A percentile compares a stretch with the other conserved stretches of the same genome.
Evolutionary conservation across 371 early-diverging fungal species (phyloP).

Genomic region (Syncephalastrum racemosum): DNA sequence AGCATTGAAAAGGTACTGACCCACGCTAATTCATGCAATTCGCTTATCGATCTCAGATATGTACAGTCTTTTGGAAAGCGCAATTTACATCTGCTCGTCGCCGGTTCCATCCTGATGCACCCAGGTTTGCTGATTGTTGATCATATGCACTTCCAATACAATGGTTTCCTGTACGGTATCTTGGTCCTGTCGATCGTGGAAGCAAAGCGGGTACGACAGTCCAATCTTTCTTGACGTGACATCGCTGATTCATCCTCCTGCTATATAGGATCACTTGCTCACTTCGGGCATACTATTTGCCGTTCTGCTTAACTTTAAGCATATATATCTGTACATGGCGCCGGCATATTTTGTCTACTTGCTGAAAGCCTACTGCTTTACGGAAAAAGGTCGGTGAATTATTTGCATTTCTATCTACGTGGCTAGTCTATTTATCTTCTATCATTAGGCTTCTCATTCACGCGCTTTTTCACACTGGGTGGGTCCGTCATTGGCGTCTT

Average conservation of each 20-base stretch:
- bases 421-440: background rate
- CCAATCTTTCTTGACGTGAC: too few species aligned
- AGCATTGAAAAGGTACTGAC: constrained; percentile 60
- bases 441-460: constrained; percentile 31
- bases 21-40: background rate
- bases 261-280: constrained; percentile 56
- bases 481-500: constrained; percentile 67
- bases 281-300: constrained; percentile 84
- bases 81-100: constrained; percentile 43
- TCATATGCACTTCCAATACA: constrained; percentile 96
- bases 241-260: background rate
- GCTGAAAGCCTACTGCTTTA: constrained; percentile 81
- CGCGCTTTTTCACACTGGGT: constrained; percentile 63
- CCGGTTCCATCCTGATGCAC: constrained; percentile 70
- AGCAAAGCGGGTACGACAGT: constrained; percentile 62
- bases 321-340: constrained; percentile 93
- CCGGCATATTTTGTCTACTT: constrained; percentile 94
- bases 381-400: constrained; percentile 26
- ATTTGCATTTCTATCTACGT: constrained; percentile 11
- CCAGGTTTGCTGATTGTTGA: constrained; percentile 89
- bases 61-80: constrained; percentile 36
- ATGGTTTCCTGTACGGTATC: constrained; percentile 92
- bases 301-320: constrained; percentile 91
- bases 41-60: constrained; percentile 23
- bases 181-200: constrained; percentile 77